Conservation (phyloP, 2,329 filamentous ascomycete species). For the Rhinocladiella mackenziei region DNA sequence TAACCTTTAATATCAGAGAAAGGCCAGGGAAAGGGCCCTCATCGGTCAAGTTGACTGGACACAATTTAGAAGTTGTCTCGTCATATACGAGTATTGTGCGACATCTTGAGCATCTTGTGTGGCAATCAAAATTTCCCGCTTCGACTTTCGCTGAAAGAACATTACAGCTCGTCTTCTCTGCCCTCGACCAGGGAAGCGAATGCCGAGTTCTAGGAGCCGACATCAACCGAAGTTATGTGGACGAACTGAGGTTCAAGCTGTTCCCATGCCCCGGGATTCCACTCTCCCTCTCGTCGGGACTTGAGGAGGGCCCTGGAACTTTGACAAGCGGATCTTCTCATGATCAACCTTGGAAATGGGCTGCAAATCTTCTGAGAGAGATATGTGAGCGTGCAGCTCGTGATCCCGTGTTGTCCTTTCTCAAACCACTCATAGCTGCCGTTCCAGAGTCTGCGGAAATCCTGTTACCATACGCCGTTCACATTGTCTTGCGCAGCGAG, state of each 20-base stretch:
- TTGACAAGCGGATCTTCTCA: not conserved
- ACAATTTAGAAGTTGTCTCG: slow-evolving; percentile 11
- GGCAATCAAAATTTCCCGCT: slow-evolving; percentile 16
- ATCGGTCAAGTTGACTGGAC: not conserved
- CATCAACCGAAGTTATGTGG: slow-evolving; percentile 38
- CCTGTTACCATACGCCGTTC: slow-evolving; percentile 77
- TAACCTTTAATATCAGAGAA: slow-evolving; percentile 30
- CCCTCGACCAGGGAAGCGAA: slow-evolving; percentile 32
- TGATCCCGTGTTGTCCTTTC: slow-evolving; percentile 65
- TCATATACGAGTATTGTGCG: slow-evolving; percentile 24
- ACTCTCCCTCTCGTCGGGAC: not conserved
- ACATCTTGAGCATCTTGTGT: slow-evolving; percentile 16
- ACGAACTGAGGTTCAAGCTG: slow-evolving; percentile 41
- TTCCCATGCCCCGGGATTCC: slow-evolving; percentile 39
- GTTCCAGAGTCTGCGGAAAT: slow-evolving; percentile 68
- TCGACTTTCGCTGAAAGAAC: slow-evolving; percentile 40
- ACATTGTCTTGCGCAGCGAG: slow-evolving; percentile 67
- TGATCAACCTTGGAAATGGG: slow-evolving; percentile 47
- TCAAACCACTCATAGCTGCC: slow-evolving; percentile 62
- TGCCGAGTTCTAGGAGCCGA: slow-evolving; percentile 35
- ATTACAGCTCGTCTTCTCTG: slow-evolving; percentile 42
- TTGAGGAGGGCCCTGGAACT: not conserved
- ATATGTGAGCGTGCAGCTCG: slow-evolving; percentile 57
- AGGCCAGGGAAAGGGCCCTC: not conserved
- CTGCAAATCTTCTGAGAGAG: slow-evolving; percentile 57